Conservation (phyloP, 257 asterid species). For the Cynanchum wilfordii region DNA sequence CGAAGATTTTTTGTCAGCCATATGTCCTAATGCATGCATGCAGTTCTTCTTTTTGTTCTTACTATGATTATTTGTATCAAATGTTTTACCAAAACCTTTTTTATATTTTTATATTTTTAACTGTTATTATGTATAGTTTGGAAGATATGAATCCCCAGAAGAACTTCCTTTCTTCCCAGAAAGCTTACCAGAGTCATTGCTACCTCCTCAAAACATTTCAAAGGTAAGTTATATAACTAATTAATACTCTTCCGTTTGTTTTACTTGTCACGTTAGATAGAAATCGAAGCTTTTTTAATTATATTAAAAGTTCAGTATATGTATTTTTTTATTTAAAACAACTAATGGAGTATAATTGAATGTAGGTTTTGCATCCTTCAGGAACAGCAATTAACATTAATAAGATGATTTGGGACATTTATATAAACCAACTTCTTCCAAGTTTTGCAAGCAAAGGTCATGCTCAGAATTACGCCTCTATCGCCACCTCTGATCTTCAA, state of each 20-base stretch:
- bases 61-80: no score
- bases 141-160: slow-evolving; percentile 60
- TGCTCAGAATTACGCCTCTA: slow-evolving; percentile 41
- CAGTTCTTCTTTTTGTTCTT: no score
- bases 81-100: no score
- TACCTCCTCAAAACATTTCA: slow-evolving; percentile 27
- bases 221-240: slow-evolving; percentile 26
- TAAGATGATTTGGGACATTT: slow-evolving; percentile 48
- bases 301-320: no score
- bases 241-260: no score
- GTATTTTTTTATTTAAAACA: no score
- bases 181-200: slow-evolving; percentile 37
- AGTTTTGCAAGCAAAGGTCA: slow-evolving; percentile 42
- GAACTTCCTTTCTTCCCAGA: slow-evolving; percentile 76
- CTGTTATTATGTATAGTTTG: slow-evolving; percentile 42
- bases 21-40: no score
- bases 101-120: no score
- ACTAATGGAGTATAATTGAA: no score
- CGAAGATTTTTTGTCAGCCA: no score
- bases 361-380: slow-evolving; percentile 59
- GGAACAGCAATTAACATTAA: slow-evolving; percentile 64
- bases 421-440: slow-evolving; percentile 54
- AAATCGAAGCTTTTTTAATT: not conserved
- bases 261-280: no score
- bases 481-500: slow-evolving; percentile 57